Percentiles rank a stretch among this genome's conserved stretches.
Evolutionary conservation across 2,329 filamentous ascomycete species (phyloP).

Genomic region (Albifimbria verrucaria): DNA sequence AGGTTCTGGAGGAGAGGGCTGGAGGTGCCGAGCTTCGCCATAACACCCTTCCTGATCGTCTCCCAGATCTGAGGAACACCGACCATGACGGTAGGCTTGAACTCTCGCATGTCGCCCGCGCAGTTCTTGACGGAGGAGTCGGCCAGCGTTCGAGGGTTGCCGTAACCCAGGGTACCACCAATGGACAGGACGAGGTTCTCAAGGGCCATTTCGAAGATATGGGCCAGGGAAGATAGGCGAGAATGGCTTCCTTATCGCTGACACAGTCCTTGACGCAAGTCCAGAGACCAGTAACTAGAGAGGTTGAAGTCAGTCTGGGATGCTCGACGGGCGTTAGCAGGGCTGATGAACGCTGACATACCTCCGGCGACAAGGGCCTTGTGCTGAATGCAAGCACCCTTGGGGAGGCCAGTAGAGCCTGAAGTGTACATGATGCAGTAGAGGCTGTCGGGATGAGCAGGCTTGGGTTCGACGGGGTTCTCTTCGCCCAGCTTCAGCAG

Average conservation of each 20-base stretch:
- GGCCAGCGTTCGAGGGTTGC: slow-evolving; percentile 83
- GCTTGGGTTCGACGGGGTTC: slow-evolving; percentile 67
- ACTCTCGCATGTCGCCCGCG: slow-evolving; percentile 88
- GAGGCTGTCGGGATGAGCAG: slow-evolving; percentile 70
- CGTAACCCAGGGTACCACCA: slow-evolving; percentile 91
- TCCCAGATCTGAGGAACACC: slow-evolving; percentile 98
- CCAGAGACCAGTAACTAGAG: slow-evolving; percentile 76
- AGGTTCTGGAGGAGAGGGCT: slow-evolving; percentile 69
- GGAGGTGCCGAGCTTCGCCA: slow-evolving; percentile 70
- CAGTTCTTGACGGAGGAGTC: slow-evolving; percentile 86
- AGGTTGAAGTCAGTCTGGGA: slow-evolving; percentile 8
- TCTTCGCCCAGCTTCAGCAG: slow-evolving; percentile 58
- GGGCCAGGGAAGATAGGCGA: slow-evolving; percentile 94
- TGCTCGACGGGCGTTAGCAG: neutral
- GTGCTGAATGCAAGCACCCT: slow-evolving; percentile 83
- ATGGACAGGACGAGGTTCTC: slow-evolving; percentile 88
- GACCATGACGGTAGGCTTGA: slow-evolving; percentile 84
- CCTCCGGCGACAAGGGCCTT: slow-evolving; percentile 71
- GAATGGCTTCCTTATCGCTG: slow-evolving; percentile 71
- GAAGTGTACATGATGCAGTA: slow-evolving; percentile 88
- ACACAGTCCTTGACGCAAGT: slow-evolving; percentile 75
- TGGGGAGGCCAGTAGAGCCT: slow-evolving; percentile 83
- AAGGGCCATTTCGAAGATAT: slow-evolving; percentile 95
- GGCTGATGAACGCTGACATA: slow-evolving; percentile 33
- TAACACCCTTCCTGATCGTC: slow-evolving; percentile 91